Evolutionary conservation across 139 green algal genomes (phyloP).

Genomic region (Chlamydomonas sphaeroides): DNA sequence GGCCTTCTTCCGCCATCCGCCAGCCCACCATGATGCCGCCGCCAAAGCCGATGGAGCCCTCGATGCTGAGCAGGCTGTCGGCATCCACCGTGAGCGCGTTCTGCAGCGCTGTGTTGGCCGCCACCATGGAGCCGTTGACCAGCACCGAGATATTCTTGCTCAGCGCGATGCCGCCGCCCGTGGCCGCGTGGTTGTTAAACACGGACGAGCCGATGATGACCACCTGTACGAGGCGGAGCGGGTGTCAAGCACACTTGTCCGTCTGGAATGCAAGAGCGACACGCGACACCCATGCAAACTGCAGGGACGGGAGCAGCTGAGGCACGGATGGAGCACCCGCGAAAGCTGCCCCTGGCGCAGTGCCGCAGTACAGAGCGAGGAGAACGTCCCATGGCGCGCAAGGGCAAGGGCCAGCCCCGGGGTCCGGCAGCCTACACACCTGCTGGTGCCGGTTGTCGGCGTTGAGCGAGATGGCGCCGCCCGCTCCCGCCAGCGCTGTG

Average conservation of each 20-base stretch:
- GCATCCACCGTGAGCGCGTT: neutral
- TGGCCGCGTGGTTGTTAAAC: neutral
- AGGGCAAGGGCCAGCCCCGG: too few relatives aligned
- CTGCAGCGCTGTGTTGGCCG: neutral
- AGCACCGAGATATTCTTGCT: neutral
- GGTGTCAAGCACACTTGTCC: too few relatives aligned
- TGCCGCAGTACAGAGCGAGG: too few relatives aligned
- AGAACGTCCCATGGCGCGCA: too few relatives aligned
- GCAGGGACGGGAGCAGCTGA: too few relatives aligned
- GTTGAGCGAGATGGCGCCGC: neutral
- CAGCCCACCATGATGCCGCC: slow-evolving; percentile 13
- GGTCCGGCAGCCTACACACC: too few relatives aligned
- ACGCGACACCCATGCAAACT: too few relatives aligned
- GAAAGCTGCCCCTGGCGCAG: too few relatives aligned
- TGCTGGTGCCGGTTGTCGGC: neutral
- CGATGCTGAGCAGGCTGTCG: too few relatives aligned
- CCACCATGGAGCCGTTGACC: neutral
- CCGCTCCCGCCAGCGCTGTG: neutral
- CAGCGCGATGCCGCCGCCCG: neutral
- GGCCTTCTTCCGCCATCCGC: too few relatives aligned
- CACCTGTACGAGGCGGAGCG: neutral
- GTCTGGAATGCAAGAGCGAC: too few relatives aligned
- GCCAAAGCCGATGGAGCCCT: neutral
- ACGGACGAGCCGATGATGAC: neutral
- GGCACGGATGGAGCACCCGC: too few relatives aligned